Percentiles rank a stretch among this genome's conserved stretches.
Conservation (phyloP, 169 alveolate species). For the Eimeria acervulina region DNA sequence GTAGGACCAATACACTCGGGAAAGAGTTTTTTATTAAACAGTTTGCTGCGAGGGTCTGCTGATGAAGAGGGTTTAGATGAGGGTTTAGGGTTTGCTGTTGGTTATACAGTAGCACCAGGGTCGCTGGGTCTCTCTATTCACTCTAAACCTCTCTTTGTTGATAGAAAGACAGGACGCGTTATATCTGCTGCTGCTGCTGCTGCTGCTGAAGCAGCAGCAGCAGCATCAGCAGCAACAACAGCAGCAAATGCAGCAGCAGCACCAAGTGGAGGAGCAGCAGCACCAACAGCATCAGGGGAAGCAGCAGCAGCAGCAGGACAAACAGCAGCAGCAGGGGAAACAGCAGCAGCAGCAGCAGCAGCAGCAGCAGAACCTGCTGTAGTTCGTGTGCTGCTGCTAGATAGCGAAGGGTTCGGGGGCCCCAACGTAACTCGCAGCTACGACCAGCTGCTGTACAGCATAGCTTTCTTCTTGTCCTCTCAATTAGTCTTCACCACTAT, state of each 20-base stretch:
- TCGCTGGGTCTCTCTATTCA: slow-evolving; percentile 76
- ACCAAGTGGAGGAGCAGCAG: background rate
- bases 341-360: background rate
- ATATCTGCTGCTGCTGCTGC: slow-evolving; percentile 2
- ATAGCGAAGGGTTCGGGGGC: slow-evolving; percentile 84
- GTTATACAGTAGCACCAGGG: slow-evolving; percentile 81
- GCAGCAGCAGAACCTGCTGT: background rate
- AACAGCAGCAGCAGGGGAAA: background rate
- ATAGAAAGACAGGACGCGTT: slow-evolving; percentile 39
- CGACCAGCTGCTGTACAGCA: slow-evolving; percentile 77
- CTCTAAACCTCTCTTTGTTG: slow-evolving; percentile 70
- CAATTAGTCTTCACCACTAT: background rate
- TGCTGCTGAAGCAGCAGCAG: background rate
- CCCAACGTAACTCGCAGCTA: slow-evolving; percentile 80
- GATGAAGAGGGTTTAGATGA: background rate
- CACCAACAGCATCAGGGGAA: background rate
- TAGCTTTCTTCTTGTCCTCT: slow-evolving; percentile 61
- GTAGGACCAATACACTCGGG: slow-evolving; percentile 91
- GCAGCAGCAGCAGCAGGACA: slow-evolving; percentile 5
- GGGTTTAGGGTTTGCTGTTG: slow-evolving; percentile 69
- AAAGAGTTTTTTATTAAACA: slow-evolving; percentile 88
- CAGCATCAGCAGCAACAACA: background rate
- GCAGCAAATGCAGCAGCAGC: background rate
- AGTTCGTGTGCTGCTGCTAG: slow-evolving; percentile 66
- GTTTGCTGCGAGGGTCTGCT: background rate